Evolutionary conservation across 768 basidiomycete species (phyloP), one percentile per base, ranked within the genome.

Genomic region (Leccinum longicurvipes): DNA sequence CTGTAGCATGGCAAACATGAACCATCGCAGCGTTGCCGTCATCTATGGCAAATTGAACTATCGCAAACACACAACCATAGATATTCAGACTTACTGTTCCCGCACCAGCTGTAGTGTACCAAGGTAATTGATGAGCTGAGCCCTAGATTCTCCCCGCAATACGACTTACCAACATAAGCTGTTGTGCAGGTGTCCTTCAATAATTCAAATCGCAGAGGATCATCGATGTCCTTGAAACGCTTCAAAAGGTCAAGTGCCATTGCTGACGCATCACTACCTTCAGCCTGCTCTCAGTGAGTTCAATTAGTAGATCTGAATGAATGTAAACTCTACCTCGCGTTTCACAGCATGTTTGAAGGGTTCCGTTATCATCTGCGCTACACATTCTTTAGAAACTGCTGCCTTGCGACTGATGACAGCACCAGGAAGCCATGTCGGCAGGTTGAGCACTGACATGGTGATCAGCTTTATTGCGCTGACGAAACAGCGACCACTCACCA

Each of bases 1-100:
- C 11, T 57, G 54, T 9, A 67, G n/a, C 68, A 74, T 75, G 10
- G 65, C 67, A 17, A 73, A 58, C 54, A 74, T 57, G 51, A 76
- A 74, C 1, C 41, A 54, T 24, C 55, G 53, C 50, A 68, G 23
- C 3, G 54, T 57, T 1, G 67, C 41, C 1, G 48, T 19, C 1
- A 54, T 51, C 60, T 63, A 34, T n/a, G 5, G 48, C 45, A 57
- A 12, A 27, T 3, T 49, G 31, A 53, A 34, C 15, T 29, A 6
- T 41, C 15, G 50, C 10, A 27, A 48, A 23, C 10, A 19, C n/a
- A 24, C 42, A 21, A 10, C 15, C 14, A 24, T 44, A 15, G 24
- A 44, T 17, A 6, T 24, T 9, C 42, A 44, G 42, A 44, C 42
- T 24, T 21, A 44, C 42, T 21, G 42, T 44, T 24, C 42, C 42